Base-by-base conservation (phyloP, 208 protist species). In the Leishmania guyanensis region DNA sequence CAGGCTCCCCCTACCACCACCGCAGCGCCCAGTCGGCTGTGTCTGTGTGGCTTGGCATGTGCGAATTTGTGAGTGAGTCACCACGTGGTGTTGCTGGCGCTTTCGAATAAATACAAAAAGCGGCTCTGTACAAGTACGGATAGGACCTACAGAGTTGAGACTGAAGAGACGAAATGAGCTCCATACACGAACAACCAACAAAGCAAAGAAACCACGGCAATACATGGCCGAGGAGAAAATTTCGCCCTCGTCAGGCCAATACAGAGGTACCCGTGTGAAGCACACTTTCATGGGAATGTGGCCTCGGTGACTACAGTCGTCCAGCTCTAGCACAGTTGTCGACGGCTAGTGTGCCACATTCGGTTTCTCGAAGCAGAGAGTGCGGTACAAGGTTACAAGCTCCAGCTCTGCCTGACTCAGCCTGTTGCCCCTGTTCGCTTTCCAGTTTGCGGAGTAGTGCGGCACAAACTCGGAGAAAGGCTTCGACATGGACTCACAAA, bases 361-460 rank as follows among this genome's bases (percentile, higher is more conserved):
- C 62, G 29, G 60, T 65, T 95, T 94, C 22, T 80, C 78, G 39
- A 93, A 94, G 86, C 90, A 94, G 16, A 94, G 54, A 5, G 88
- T 84, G 62, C 86, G 83, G 84, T 96, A 96, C n/a, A 96, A 78
- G 65, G 85, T 89, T 14, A 91, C 88, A 50, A 96, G 88, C 33
- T 93, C 89, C 75, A 90, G 58, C 58, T 94, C 90, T 20, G 81
- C 88, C 6, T 64, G 66, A 75, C 86, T 80, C 71, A 96, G 85
- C 51, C 79, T 84, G 79, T 89, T 88, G n/a, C 86, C 86, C 65
- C 92, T 95, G 86, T 93, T 90, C 70, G 84, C 84, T 66, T 77
- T 88, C 48, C 75, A 85, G 56, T 86, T 87, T 1, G 79, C 74
- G 36, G 80, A 81, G 78, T 93, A 95, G 39, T 77, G 72, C n/a